Evolutionary conservation across 352 stramenopile species (phyloP).

Genomic region (Phytophthora sp.): DNA sequence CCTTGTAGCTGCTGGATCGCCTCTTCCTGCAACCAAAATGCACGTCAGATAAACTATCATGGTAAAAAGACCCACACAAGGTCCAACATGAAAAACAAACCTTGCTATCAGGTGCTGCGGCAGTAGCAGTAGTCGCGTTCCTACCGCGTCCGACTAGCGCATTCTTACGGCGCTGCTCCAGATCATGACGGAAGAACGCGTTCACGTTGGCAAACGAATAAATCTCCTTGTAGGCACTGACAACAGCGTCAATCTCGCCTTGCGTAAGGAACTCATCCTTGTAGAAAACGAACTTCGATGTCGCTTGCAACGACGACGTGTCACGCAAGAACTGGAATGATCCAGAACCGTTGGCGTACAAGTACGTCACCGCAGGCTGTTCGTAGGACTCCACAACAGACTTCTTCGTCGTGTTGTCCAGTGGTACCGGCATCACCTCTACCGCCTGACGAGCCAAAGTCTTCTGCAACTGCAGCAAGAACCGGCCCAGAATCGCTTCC

Average conservation of each 20-base stretch:
- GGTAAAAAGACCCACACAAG: background rate
- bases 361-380: conserved; percentile 70
- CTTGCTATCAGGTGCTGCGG: conserved; percentile 46
- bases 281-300: conserved; percentile 81
- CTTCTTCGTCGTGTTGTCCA: conserved; percentile 48
- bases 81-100: conserved; percentile 28
- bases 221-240: conserved; percentile 86
- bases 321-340: conserved; percentile 86
- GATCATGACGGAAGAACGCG: conserved; percentile 72
- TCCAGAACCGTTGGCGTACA: conserved; percentile 76
- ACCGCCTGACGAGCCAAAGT: conserved; percentile 39
- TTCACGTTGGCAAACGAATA: conserved; percentile 83
- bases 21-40: conserved; percentile 54
- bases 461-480: conserved; percentile 65
- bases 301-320: conserved; percentile 43
- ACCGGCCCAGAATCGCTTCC: conserved; percentile 73
- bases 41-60: background rate
- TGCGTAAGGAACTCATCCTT: conserved; percentile 84
- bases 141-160: conserved; percentile 40
- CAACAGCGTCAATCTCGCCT: conserved; percentile 74
- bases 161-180: conserved; percentile 71
- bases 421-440: conserved; percentile 63
- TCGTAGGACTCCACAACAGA: conserved; percentile 72
- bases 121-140: conserved; percentile 24
- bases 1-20: conserved; percentile 81